Conservation (phyloP, 2,329 filamentous ascomycete species). For the Blastomyces gilchristii region DNA sequence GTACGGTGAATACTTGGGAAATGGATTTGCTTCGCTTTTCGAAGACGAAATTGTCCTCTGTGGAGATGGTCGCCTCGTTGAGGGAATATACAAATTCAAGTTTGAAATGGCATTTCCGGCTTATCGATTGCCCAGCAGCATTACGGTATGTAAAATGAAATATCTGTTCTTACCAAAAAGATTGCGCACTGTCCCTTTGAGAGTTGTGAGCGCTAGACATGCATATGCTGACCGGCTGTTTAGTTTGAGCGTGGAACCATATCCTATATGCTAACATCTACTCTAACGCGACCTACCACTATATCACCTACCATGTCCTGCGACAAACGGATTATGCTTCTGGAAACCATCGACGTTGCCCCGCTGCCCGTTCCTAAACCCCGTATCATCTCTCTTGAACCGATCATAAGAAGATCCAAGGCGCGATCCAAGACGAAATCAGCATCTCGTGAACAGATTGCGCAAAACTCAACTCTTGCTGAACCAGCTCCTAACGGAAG, state of each 20-base stretch:
- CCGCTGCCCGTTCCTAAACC: constrained; percentile 63
- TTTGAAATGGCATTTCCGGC: constrained; percentile 54
- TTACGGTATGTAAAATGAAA: constrained; percentile 59
- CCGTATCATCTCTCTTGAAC: constrained; percentile 76
- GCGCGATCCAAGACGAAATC: constrained; percentile 41
- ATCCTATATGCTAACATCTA: constrained; percentile 81
- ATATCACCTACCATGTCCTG: constrained; percentile 71
- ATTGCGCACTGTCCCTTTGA: constrained; percentile 5
- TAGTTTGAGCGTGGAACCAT: constrained; percentile 95
- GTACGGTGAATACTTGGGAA: constrained; percentile 49
- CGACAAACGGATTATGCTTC: constrained; percentile 67
- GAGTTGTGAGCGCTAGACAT: constrained; percentile 8
- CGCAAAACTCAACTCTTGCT: constrained; percentile 23
- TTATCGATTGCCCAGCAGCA: constrained; percentile 64
- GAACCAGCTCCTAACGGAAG: constrained; percentile 18
- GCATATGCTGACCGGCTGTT: background rate
- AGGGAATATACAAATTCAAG: constrained; percentile 56
- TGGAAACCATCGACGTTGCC: constrained; percentile 78
- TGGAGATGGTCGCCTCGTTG: constrained; percentile 52
- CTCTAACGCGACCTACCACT: constrained; percentile 75
- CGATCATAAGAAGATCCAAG: constrained; percentile 61
- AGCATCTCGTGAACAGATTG: constrained; percentile 38
- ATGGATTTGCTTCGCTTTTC: constrained; percentile 54
- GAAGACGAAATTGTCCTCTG: constrained; percentile 56
- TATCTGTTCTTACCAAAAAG: constrained; percentile 6